Evolutionary conservation across 495 filamentous ascomycete genomes (phyloP), one percentile per base, ranked within the genome.

Genomic region (Neurospora sp.): DNA sequence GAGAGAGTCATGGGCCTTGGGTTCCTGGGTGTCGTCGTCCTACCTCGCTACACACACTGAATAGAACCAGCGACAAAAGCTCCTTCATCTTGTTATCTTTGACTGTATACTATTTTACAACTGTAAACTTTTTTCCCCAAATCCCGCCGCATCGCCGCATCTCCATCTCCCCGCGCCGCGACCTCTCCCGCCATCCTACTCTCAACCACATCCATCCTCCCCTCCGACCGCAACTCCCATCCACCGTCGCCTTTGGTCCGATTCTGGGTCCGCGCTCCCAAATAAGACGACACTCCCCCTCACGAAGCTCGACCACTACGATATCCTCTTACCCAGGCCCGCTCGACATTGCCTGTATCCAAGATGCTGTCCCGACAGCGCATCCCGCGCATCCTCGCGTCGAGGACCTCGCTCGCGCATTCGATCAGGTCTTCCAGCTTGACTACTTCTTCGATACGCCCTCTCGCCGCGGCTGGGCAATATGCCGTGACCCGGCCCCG

Each of bases 291-390:
- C 3, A 35, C 3, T 35, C 23, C 10, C 16, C 14, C 54, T 18
- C 54, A 18, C 27, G 27, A 66, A 37, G 7, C 54, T 66, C 27
- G 27, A 35, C 54, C 54, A 18, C 27, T 66, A 35, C 27, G 54
- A 66, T 66, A 66, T 27, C 54, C 54, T 35, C 9, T 8, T 37
- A 35, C 23, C 23, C 23, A 27, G 20, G 9, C 23, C 20, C 48
- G 4, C 23, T 59, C 48, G 48, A 14, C 23, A 18, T 35, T 66
- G 27, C 54, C 54, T 66, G 12, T 66, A 31, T 40, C 37, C 76
- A 80, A 72, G 16, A 82, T 82, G 80, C 77, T 82, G 70, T 74
- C 77, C 54, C 80, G 80, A 73, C 80, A 81, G 71, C 78, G 79
- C 41, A 69, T 81, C 23, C 73, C 77, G 42, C 78, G 76, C 44